Evolutionary conservation across 192 early-diverging fungal genomes (phyloP).

Genomic region (Geranomyces variabilis): DNA sequence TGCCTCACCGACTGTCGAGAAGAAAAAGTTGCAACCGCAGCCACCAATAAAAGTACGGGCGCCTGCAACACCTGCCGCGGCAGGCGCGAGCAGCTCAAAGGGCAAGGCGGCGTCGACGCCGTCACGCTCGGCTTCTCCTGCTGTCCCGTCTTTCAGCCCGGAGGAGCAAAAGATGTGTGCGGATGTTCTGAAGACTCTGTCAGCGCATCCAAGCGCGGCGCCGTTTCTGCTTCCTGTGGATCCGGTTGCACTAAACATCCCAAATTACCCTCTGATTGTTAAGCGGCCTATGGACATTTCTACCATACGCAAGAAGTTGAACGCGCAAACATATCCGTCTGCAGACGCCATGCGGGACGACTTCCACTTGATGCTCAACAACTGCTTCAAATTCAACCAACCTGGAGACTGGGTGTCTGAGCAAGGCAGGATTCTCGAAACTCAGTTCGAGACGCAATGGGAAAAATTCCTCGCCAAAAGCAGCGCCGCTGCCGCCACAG

Average conservation of each 20-base stretch:
- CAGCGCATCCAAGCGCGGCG: background rate
- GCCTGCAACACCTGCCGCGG: background rate
- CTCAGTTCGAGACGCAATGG: conserved; percentile 42
- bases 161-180: conserved; percentile 19
- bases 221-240: conserved; percentile 60
- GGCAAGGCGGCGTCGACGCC: background rate
- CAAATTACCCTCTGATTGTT: conserved; percentile 82
- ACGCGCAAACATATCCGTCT: conserved; percentile 58
- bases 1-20: background rate
- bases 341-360: conserved; percentile 70
- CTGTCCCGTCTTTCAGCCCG: background rate
- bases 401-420: conserved; percentile 46
- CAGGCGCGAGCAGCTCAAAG: background rate
- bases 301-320: conserved; percentile 74
- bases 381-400: conserved; percentile 71
- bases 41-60: background rate
- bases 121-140: background rate
- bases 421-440: conserved; percentile 38
- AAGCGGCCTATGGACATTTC: conserved; percentile 87
- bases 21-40: background rate
- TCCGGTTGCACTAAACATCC: conserved; percentile 77
- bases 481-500: background rate
- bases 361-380: conserved; percentile 62
- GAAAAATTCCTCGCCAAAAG: conserved; percentile 2
- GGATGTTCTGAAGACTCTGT: conserved; percentile 4